A percentile compares a stretch with the other conserved stretches of the same genome.
Evolutionary conservation across 306 rosid genomes (phyloP).

Genomic region (Cyamopsis tetragonoloba): DNA sequence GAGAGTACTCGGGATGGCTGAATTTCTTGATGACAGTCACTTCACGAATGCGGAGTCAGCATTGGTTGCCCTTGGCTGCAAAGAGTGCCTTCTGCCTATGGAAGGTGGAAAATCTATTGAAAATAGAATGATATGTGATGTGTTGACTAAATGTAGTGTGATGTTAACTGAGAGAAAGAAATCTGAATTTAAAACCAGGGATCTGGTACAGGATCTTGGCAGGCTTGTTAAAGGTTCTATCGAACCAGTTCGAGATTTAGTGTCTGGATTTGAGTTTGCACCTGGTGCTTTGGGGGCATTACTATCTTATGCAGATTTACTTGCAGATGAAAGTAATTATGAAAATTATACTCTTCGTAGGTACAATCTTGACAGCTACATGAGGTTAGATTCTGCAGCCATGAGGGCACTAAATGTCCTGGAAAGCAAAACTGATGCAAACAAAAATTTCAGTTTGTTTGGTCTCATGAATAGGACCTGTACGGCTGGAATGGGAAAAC

Average conservation of each 20-base stretch:
- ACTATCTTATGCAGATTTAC: constrained; percentile 80
- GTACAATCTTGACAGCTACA: constrained; percentile 74
- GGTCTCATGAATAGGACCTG: constrained; percentile 97
- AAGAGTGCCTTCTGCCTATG: constrained; percentile 79
- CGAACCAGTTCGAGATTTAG: constrained; percentile 85
- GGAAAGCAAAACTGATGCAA: constrained; percentile 91
- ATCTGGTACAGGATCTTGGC: constrained; percentile 83
- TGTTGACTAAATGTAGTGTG: constrained; percentile 74
- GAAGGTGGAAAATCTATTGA: constrained; percentile 66
- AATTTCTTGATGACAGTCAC: constrained; percentile 89
- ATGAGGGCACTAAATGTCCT: constrained; percentile 88
- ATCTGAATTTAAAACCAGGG: constrained; percentile 82
- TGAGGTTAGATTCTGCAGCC: constrained; percentile 97
- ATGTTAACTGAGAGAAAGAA: constrained; percentile 92
- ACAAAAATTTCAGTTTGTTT: constrained; percentile 91
- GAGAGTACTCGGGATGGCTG: constrained; percentile 83
- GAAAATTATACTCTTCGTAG: constrained; percentile 66
- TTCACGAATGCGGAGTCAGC: constrained; percentile 90
- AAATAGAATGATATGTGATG: constrained; percentile 56
- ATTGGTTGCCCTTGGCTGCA: constrained; percentile 92
- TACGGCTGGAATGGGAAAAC: constrained; percentile 98
- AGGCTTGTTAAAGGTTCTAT: constrained; percentile 92
- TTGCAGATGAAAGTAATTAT: constrained; percentile 88
- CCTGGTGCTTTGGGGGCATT: constrained; percentile 86
- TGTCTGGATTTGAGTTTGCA: constrained; percentile 84